phyloP scores from a whole-genome alignment of 2,329 filamentous ascomycete genomes.

The Sclerotinia spermophila region DNA sequence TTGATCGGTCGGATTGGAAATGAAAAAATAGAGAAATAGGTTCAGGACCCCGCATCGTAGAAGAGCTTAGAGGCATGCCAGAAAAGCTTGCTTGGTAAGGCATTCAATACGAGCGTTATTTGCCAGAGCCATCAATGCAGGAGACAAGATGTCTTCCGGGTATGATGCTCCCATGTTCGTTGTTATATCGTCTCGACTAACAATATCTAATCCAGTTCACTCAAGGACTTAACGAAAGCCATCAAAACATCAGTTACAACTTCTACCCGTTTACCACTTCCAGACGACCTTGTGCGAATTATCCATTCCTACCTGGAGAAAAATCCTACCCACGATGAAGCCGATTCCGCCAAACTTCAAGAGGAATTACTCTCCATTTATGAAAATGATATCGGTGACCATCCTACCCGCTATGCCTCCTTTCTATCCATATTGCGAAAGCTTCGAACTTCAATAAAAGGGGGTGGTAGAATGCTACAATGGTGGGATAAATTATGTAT shows the following conservation, averaged over 20 bases:
- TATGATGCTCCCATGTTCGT: background rate
- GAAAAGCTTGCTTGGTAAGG: conserved; percentile 13
- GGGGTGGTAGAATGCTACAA: conserved; percentile 58
- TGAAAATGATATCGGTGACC: conserved; percentile 57
- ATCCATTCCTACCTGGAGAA: conserved; percentile 67
- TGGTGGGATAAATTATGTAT: conserved; percentile 68
- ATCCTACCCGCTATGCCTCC: conserved; percentile 55
- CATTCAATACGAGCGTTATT: background rate
- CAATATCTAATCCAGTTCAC: conserved; percentile 27
- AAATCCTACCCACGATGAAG: conserved; percentile 64
- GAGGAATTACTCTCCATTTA: conserved; percentile 69
- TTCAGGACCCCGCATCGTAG: background rate
- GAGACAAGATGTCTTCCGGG: conserved; percentile 21
- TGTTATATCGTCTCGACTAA: background rate
- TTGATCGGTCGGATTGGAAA: background rate
- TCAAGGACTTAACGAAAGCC: conserved; percentile 59
- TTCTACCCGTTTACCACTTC: conserved; percentile 55
- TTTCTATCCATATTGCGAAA: conserved; percentile 66
- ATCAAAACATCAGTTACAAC: conserved; percentile 49
- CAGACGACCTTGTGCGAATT: conserved; percentile 58
- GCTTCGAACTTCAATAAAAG: conserved; percentile 61
- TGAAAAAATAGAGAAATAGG: background rate
- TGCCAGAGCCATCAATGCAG: conserved; percentile 12
- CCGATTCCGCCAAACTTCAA: conserved; percentile 65
- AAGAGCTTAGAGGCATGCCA: conserved; percentile 4